Base-by-base conservation (phyloP, 73 alveolate species). In the Tetrahymena thermophila region DNA sequence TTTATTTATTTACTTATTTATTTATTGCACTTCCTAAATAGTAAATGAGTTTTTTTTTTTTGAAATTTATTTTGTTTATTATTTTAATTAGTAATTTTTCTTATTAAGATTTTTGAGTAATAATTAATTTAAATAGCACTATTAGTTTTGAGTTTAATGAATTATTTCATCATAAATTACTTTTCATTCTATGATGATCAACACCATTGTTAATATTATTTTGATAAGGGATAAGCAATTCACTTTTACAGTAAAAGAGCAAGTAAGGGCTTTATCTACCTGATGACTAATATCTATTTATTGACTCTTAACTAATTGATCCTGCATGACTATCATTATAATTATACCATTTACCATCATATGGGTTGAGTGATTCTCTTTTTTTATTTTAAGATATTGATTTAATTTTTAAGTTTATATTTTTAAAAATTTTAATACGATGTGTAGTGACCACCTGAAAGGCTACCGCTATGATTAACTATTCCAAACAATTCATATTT, bases 371-470 rank as follows among this genome's bases (percentile, higher is more conserved):
- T 19, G 95, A 43, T 35, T 95, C 97, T 25, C 97, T 95, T 35
- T 50, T 38, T 31, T 50, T 16, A 50, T 40, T 40, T 40, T 40
- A 40, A 40, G 44, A 40, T 40, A 14, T 14, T 0, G 28, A 50
- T 50, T 50, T 15, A 50, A 19, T 14, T 0, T 5, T 50, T 50
- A 0, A 8, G 10, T 50, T 50, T 10, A 14, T 19, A 50, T 50
- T 19, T 50, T 10, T 42, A 14, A 50, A 19, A 50, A 50, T 50
- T 3, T 40, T 6, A 0, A 4, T 95, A 95, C 97, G 97, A 94
- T 89, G 97, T 95, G 40, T 95, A 95, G 55, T 95, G 97, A 21
- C 97, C 97, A 85, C 97, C 97, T 85, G 93, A 85, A 31, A 95
- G 94, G 21, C 95, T 95, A 35, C 97, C 97, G 55, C 97, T 95